These are phyloP conservation scores for Cryptococcus amylolentus DNA, from an alignment of 1,284 basidiomycete species.

Conservation along the genomic window DNA sequence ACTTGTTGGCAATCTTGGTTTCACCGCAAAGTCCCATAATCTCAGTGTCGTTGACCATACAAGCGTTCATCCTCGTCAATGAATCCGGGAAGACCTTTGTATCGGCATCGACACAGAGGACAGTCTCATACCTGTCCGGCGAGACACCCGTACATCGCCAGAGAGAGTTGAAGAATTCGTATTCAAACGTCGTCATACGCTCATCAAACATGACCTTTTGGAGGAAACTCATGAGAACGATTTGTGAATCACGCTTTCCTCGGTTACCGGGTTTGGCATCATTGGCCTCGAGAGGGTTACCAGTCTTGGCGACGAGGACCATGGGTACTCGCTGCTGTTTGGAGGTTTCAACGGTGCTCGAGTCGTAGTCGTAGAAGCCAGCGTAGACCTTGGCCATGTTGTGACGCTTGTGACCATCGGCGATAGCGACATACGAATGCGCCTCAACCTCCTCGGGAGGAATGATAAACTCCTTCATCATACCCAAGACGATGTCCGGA, in stretches of 20 bases:
- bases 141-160: conserved; percentile 93
- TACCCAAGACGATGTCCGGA: conserved; percentile 88
- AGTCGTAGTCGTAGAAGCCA: conserved; percentile 95
- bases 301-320: conserved; percentile 88
- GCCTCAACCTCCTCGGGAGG: conserved; percentile 81
- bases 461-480: conserved; percentile 98
- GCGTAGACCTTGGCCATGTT: conserved; percentile 99
- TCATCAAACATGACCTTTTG: conserved; percentile 99
- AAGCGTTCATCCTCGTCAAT: conserved; percentile 83
- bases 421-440: conserved; percentile 96
- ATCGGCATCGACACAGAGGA: conserved; percentile 97
- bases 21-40: conserved; percentile 99
- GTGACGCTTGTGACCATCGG: conserved; percentile 97
- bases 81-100: conserved; percentile 97
- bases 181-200: conserved; percentile 98
- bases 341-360: conserved; percentile 80
- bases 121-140: conserved; percentile 93
- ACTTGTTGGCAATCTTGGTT: conserved; percentile 99
- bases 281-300: conserved; percentile 81
- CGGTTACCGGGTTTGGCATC: conserved; percentile 96
- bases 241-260: conserved; percentile 97
- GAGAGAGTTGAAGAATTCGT: conserved; percentile 97
- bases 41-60: conserved; percentile 91
- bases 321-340: conserved; percentile 98
- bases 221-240: conserved; percentile 95